These are phyloP conservation scores for Phytopythium boreale DNA, from an alignment of 352 stramenopile species.

Conservation along the genomic window DNA sequence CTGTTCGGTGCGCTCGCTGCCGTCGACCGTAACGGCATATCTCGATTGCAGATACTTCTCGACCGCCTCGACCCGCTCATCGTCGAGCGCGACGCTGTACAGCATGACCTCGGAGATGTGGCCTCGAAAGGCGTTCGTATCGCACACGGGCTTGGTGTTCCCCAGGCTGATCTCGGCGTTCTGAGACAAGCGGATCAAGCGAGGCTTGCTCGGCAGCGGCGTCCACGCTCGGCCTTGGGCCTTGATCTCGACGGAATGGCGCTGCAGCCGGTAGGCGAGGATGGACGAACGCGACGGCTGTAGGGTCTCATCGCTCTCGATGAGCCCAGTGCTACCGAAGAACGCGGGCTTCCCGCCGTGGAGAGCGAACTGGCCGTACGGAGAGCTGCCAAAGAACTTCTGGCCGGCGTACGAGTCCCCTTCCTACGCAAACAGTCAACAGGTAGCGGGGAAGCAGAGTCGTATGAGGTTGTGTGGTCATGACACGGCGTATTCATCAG, in stretches of 20 bases:
- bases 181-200: slow-evolving; percentile 35
- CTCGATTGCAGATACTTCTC: slow-evolving; percentile 36
- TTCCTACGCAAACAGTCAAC: slow-evolving; percentile 10
- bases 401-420: slow-evolving; percentile 38
- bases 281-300: slow-evolving; percentile 29
- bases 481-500: background rate
- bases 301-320: slow-evolving; percentile 21
- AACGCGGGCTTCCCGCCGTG: slow-evolving; percentile 56
- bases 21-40: background rate
- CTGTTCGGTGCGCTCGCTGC: background rate
- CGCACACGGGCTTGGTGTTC: slow-evolving; percentile 48
- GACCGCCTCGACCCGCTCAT: slow-evolving; percentile 22
- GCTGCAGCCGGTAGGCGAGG: slow-evolving; percentile 44
- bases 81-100: slow-evolving; percentile 40
- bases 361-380: slow-evolving; percentile 65
- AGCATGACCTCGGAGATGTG: slow-evolving; percentile 51
- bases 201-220: slow-evolving; percentile 5
- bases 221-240: slow-evolving; percentile 28
- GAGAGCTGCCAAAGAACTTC: slow-evolving; percentile 72
- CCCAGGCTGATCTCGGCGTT: slow-evolving; percentile 48
- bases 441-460: background rate
- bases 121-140: slow-evolving; percentile 60
- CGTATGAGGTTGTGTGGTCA: background rate
- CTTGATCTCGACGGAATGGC: slow-evolving; percentile 44
- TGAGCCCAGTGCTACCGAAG: slow-evolving; percentile 42